phyloP scores from a whole-genome alignment of 73 alveolate genomes.

The Effrenium voratum region DNA sequence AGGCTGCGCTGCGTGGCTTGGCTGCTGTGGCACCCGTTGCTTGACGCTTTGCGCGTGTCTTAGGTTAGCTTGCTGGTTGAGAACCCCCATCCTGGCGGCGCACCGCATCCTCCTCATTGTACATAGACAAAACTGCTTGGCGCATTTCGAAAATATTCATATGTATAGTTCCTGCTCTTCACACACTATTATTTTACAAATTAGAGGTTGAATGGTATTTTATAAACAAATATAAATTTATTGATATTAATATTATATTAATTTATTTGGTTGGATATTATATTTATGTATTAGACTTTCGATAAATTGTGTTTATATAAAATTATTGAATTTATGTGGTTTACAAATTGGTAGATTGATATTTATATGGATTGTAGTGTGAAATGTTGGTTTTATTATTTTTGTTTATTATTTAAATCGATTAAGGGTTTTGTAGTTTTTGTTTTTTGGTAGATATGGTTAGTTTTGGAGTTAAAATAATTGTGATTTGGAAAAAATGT shows the following conservation, averaged over 20 bases:
- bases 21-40: neutral
- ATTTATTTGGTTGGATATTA: neutral
- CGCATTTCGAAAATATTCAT: neutral
- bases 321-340: neutral
- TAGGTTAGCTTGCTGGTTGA: neutral
- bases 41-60: neutral
- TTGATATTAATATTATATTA: neutral
- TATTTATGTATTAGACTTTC: neutral
- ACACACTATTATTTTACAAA: neutral
- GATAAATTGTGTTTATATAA: neutral
- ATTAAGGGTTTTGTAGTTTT: neutral
- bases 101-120: neutral
- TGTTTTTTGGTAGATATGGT: neutral
- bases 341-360: neutral
- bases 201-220: neutral
- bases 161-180: too few relatives aligned
- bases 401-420: neutral
- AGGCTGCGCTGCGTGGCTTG: neutral
- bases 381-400: neutral
- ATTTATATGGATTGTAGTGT: neutral
- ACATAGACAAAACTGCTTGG: neutral
- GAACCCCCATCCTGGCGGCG: neutral
- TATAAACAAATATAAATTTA: neutral
- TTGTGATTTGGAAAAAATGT: neutral
- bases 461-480: neutral